Conservation (phyloP, 768 basidiomycete genomes). For the Naganishia vishniacii region DNA sequence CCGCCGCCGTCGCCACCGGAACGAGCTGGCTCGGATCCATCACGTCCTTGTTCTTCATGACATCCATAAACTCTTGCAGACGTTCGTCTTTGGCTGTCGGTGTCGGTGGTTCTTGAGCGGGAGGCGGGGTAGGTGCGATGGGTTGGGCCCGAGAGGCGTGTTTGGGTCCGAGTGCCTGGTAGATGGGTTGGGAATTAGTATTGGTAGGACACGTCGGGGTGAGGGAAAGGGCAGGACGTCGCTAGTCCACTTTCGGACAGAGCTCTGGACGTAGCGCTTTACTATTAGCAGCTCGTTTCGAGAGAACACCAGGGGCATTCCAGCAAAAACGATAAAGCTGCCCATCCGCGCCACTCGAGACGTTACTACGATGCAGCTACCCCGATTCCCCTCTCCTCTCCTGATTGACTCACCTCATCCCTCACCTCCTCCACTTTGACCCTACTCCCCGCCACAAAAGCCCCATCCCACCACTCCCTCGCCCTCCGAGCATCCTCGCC, state of each 20-base stretch:
- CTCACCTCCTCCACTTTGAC: conserved; percentile 65
- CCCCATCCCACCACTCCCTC: conserved; percentile 75
- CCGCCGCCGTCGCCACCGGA: conserved; percentile 28
- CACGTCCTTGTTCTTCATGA: conserved; percentile 58
- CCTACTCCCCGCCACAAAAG: conserved; percentile 72
- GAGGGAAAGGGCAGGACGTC: no score
- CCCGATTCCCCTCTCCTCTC: no score
- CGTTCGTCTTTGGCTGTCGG: conserved; percentile 48
- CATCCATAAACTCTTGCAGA: conserved; percentile 64
- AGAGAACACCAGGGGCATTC: no score
- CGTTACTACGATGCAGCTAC: no score
- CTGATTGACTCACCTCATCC: conserved; percentile 64
- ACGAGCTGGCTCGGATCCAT: conserved; percentile 2
- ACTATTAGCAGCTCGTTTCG: no score
- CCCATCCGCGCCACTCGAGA: no score
- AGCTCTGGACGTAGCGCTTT: no score
- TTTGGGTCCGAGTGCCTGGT: conserved; percentile 10
- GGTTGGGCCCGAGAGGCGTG: conserved; percentile 23
- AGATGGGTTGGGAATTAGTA: neutral
- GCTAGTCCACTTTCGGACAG: no score
- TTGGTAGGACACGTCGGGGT: neutral
- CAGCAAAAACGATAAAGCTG: no score
- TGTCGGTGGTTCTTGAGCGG: conserved; percentile 21
- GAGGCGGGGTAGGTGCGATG: neutral
- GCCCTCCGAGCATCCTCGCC: conserved; percentile 68